Evolutionary conservation across 768 basidiomycete species (phyloP), one percentile per base, ranked within the genome.

Genomic region (Phanerochaete sordida): DNA sequence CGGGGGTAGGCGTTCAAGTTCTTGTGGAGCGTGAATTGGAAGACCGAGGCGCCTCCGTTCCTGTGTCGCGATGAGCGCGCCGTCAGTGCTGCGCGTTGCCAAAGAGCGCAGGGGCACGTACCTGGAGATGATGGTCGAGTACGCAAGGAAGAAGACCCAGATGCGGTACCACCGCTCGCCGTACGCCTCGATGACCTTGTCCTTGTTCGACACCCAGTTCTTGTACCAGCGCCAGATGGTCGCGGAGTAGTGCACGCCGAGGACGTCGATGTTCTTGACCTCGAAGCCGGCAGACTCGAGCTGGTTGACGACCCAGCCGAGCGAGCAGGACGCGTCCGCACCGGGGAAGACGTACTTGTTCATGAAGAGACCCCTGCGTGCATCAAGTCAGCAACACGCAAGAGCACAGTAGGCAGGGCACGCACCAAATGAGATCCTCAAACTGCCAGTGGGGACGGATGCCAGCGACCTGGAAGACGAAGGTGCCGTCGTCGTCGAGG

Each of bases 261-360:
- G 86, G 37, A 98, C 96, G 62, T 99, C 97, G 57, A 96, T 78
- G 66, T 91, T 93, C 79, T 97, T 98, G 62, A 98, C 87, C 73
- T 99, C 97, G 66, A 98, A 98, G 62, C 96, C 95, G 60, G 91
- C 94, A 28, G 79, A 78, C 76, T 98, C 95, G 52, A 95, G 85
- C 77, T 92, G 81, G 28, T 77, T 82, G 61, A 99, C 82, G 58
- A 97, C 94, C 96, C 96, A 98, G 43, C 91, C 93, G 30, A 98
- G 87, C 21, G 95, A 92, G 73, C 93, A 93, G 2, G 89, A 93
- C 0, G 97, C 97, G 68, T 99, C 97, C 2, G 96, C 97, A 70
- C 96, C 96, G 47, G 97, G 96, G 88, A 99, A 99, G 71, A 99
- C 77, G 65, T 99, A 98, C 70, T 95, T 95, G 84, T 92, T 95